Base-by-base conservation (phyloP, 2,329 filamentous ascomycete species). In the Epichloe sibirici region DNA sequence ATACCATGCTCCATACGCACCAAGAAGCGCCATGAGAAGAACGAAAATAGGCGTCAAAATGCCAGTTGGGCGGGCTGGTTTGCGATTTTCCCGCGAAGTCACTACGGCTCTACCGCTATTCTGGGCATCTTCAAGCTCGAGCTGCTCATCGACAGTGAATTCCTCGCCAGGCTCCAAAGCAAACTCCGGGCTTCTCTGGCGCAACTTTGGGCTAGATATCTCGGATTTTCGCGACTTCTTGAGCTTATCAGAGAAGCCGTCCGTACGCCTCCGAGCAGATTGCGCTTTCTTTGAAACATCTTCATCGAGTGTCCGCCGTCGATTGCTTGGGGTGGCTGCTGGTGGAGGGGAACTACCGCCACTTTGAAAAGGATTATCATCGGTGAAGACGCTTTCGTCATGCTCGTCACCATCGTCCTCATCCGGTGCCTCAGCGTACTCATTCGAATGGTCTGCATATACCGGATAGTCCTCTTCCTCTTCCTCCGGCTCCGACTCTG, bases 291-390 rank as follows among this genome's bases (percentile, higher is more conserved):
- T 70, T 46, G 65, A 64, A n/a, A 66, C 63, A 11, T 74, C 72
- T 21, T 68, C 64, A 17, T 66, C 72, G 2, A 68, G 63, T n/a
- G 74, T 75, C 60, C 73, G 74, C 57, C 78, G 72, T 43, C 77
- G 75, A 54, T 70, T 69, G 57, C 65, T 70, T 23, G 77, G 70
- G 31, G 74, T 72, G 64, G 72, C 73, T 31, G 74, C 68, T 1
- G 68, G 66, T 5, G 77, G 68, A 2, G 88, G 83, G 9, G 88
- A 85, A 66, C 84, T 86, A 3, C 54, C 51, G 42, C 89, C 86
- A 63, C 86, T 88, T 66, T 97, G 91, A 65, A 97, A 97, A 0
- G 91, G 90, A 62, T 97, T 97, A 51, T 96, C 89, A 59, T 84
- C 79, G 1, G 86, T 89, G 67, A 97, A 97, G 35, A 86, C 84